Conservation (phyloP, 2,329 filamentous ascomycete species). For the Dothideomycetes sp. region DNA sequence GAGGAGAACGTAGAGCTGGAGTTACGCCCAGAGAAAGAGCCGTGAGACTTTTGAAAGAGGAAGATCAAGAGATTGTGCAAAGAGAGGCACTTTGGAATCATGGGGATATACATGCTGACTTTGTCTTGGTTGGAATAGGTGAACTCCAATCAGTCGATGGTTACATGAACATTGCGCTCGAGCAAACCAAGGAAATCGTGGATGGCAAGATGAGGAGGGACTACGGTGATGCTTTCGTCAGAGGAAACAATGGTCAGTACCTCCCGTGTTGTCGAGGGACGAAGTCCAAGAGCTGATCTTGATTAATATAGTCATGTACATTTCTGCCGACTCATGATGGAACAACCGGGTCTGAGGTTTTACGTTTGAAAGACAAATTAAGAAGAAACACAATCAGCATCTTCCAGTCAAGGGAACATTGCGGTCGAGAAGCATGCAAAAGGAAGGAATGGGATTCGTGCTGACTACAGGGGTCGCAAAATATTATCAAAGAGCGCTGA, state of each 20-base stretch:
- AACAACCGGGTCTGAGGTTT: no score
- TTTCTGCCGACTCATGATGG: conserved; percentile 56
- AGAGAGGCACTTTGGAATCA: background rate
- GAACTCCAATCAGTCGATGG: conserved; percentile 95
- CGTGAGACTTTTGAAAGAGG: background rate
- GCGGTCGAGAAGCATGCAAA: no score
- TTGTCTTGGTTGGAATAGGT: conserved; percentile 44
- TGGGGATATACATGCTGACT: background rate
- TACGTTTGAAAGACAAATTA: no score
- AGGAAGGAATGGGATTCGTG: no score
- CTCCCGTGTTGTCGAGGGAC: background rate
- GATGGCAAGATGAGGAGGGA: conserved; percentile 72
- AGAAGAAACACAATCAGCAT: no score
- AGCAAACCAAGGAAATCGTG: conserved; percentile 88
- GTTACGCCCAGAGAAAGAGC: no score
- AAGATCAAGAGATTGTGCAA: background rate
- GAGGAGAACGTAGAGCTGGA: background rate
- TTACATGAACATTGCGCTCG: conserved; percentile 98
- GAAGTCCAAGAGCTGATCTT: background rate
- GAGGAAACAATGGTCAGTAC: conserved; percentile 79
- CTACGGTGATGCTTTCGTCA: conserved; percentile 90
- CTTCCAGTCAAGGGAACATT: no score
- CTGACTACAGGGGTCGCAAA: no score
- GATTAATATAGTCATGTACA: conserved; percentile 54
- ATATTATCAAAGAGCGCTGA: no score